phyloP scores from a whole-genome alignment of 352 stramenopile genomes.

The Globisporangium canariense region DNA sequence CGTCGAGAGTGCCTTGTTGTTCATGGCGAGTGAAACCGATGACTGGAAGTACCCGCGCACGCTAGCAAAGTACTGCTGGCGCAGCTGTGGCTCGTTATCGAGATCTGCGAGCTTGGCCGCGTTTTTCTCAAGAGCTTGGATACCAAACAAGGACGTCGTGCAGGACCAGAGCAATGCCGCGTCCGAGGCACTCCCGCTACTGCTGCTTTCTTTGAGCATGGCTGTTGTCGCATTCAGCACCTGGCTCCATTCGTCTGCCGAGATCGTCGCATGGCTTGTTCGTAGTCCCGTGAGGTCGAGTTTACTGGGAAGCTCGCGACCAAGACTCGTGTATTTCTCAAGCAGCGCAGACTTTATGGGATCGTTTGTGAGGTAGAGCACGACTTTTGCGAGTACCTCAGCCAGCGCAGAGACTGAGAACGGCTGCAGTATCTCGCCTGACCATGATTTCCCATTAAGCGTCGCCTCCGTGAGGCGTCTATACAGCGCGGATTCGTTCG shows the following conservation, averaged over 20 bases:
- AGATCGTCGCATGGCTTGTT: neutral
- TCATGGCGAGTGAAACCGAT: neutral
- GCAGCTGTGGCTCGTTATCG: neutral
- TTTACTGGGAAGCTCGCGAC: neutral
- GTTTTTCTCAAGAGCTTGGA: conserved; percentile 1
- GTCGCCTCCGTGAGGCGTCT: neutral
- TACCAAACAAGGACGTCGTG: neutral
- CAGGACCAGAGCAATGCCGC: neutral
- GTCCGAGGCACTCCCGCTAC: neutral
- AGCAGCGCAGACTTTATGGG: neutral
- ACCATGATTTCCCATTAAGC: neutral
- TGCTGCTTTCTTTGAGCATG: neutral
- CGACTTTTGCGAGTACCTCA: neutral
- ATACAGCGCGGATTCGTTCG: neutral
- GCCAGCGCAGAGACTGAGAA: neutral
- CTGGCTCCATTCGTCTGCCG: neutral
- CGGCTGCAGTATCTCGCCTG: neutral
- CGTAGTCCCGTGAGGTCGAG: conserved; percentile 1
- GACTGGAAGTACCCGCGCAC: neutral
- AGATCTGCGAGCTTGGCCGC: neutral
- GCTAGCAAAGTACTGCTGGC: neutral
- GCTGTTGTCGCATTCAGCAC: neutral
- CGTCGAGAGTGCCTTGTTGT: neutral
- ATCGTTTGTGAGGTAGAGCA: neutral
- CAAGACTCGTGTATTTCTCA: conserved; percentile 1